Conservation (phyloP, 495 filamentous ascomycete species). For the Pseudotulostoma volvatum region DNA sequence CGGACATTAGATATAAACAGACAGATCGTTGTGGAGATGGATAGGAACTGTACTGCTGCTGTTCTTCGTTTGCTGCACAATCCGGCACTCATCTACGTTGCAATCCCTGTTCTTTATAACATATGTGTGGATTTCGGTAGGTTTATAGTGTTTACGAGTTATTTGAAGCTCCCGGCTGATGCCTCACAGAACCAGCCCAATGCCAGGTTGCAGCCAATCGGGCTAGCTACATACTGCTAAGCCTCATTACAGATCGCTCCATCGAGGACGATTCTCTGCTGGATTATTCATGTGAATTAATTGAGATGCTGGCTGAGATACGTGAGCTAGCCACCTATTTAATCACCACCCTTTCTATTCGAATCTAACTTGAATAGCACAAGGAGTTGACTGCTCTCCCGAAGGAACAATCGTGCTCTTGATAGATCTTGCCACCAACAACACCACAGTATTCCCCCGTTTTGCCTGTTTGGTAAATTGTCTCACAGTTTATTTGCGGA, state of each 20-base stretch:
- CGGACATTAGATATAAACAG: constrained; percentile 49
- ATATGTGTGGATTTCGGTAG: constrained; percentile 60
- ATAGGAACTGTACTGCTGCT: constrained; percentile 34
- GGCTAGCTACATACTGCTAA: constrained; percentile 28
- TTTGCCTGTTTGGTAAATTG: constrained; percentile 20
- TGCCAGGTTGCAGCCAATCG: constrained; percentile 44
- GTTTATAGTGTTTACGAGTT: neutral
- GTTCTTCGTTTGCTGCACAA: constrained; percentile 37
- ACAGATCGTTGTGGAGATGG: constrained; percentile 41
- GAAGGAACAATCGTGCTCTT: constrained; percentile 25
- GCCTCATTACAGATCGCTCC: constrained; percentile 19
- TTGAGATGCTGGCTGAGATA: constrained; percentile 25
- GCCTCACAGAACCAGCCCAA: constrained; percentile 32
- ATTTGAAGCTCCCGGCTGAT: constrained; percentile 5
- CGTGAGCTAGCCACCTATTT: too few relatives aligned
- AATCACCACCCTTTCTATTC: too few relatives aligned
- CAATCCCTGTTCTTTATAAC: constrained; percentile 55
- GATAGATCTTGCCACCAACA: constrained; percentile 15
- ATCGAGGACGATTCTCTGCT: constrained; percentile 21
- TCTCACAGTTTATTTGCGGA: constrained; percentile 20
- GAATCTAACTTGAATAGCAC: constrained; percentile 10
- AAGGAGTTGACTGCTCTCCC: constrained; percentile 23
- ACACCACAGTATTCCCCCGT: constrained; percentile 13
- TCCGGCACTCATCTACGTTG: constrained; percentile 36
- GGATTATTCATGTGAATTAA: constrained; percentile 23